Conservation (phyloP, 169 alveolate species). For the Eimeria zaria region DNA sequence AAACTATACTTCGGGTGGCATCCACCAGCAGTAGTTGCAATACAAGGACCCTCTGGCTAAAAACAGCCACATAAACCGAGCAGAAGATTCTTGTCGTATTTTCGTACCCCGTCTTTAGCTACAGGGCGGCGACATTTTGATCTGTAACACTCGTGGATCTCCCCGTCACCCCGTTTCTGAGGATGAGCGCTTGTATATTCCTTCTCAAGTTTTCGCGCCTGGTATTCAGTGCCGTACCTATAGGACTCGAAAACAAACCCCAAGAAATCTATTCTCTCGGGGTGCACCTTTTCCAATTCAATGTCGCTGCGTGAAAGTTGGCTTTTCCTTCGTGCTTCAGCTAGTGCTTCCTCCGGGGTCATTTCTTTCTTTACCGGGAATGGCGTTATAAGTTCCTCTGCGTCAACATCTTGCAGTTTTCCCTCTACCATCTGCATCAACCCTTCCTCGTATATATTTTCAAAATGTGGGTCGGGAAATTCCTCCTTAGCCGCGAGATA, state of each 20-base stretch:
- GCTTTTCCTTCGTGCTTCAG: neutral
- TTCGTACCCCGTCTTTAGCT: neutral
- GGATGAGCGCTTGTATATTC: neutral
- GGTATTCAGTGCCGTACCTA: neutral
- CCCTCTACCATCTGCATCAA: neutral
- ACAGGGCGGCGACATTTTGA: neutral
- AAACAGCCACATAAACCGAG: neutral
- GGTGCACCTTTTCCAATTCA: slow-evolving; percentile 33
- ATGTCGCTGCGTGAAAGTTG: slow-evolving; percentile 8
- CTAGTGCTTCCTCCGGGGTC: neutral
- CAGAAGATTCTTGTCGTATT: neutral
- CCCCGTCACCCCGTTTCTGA: neutral
- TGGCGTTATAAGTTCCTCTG: slow-evolving; percentile 12
- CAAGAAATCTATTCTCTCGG: slow-evolving; percentile 44
- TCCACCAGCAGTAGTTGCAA: neutral
- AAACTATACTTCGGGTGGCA: neutral
- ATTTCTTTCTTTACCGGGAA: neutral
- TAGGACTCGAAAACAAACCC: slow-evolving; percentile 16
- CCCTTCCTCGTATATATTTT: neutral
- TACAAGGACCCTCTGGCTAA: neutral
- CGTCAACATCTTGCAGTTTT: neutral
- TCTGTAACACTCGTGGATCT: neutral
- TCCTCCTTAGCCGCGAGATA: slow-evolving; percentile 5
- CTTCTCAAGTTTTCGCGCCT: neutral
- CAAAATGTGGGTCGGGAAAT: neutral